These are phyloP conservation scores for Chrysosporium queenslandicum DNA, from an alignment of 2,329 filamentous ascomycete genomes.

Conservation along the genomic window DNA sequence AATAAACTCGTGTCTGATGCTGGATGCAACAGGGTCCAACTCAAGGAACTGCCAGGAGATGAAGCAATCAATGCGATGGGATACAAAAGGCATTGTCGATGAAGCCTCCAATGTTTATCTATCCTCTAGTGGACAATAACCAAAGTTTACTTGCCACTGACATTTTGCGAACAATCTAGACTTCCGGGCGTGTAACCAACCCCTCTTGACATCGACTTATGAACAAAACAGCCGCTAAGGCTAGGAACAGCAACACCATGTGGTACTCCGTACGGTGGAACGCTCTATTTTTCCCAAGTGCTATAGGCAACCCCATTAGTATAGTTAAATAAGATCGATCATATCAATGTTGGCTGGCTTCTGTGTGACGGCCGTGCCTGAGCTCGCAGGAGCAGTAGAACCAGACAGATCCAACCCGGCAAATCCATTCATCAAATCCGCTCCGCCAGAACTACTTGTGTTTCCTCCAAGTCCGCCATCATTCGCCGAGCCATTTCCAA, in stretches of 20 bases:
- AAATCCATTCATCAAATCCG: slow-evolving; percentile 70
- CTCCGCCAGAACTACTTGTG: slow-evolving; percentile 24
- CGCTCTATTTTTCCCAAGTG: not conserved
- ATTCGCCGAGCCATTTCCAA: slow-evolving; percentile 42
- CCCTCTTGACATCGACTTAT: not conserved
- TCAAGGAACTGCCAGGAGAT: not conserved
- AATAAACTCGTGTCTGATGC: too few species aligned
- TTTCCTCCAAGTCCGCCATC: not conserved
- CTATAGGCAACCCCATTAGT: not conserved
- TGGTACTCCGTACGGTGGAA: not conserved
- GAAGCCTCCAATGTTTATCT: not conserved
- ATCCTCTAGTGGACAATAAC: not conserved
- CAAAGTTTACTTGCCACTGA: not conserved
- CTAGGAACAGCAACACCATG: not conserved
- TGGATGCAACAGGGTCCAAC: not conserved
- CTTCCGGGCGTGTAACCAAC: not conserved
- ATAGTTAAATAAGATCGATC: slow-evolving; percentile 43
- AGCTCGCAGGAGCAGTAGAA: slow-evolving; percentile 22
- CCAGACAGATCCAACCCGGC: slow-evolving; percentile 66
- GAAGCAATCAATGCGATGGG: not conserved
- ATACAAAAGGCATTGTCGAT: not conserved
- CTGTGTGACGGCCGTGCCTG: slow-evolving; percentile 13
- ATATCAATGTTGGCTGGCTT: slow-evolving; percentile 49
- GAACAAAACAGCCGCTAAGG: not conserved
- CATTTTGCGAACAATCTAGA: not conserved